Base-by-base conservation (phyloP, 1,139 yeast species). In the Ashbya aceris region DNA sequence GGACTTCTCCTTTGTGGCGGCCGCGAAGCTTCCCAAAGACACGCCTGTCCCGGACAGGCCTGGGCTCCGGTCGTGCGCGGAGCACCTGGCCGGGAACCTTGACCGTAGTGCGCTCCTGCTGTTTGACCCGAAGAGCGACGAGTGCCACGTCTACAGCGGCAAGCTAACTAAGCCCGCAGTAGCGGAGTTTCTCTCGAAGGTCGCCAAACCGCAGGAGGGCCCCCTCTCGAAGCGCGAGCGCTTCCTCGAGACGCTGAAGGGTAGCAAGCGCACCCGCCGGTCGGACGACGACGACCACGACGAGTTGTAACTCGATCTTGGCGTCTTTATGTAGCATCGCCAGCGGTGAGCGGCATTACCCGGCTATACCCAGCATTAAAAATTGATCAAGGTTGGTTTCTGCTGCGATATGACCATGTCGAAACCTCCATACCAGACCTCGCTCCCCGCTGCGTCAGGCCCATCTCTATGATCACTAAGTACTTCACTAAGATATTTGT, bases 401-500 rank as follows among this genome's bases (percentile, higher is more conserved):
- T 17, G 23, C 23, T 17, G 23, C 23, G 23, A 17, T 17, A 17
- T 17, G 23, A 17, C 23, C 23, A 17, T 17, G 23, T 17, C 23
- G 23, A 17, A 4, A 17, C 23, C 23, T 17, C 23, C 23, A 17
- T 17, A 17, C 23, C 23, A 17, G 23, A 17, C 23, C 23, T 17
- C 23, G 23, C 23, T 4, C 23, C 23, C 23, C 23, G 6, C 23
- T 6, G 23, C 23, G 23, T 17, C 23, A 17, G 23, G 23, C 23
- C 23, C 6, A 17, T 17, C 23, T 6, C 23, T 17, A 85, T 86
- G 95, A 81, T 86, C 54, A 86, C 95, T 39, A 84, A 84, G 64
- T 85, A 81, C 66, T 83, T 86, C 64, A 69, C 85, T 32, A 79
- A 78, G 54, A 85, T 85, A n/a, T 68, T 70, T 36, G 85, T 86